Conservation (phyloP, 2,329 filamentous ascomycete species). For the Venturia oleaginea region DNA sequence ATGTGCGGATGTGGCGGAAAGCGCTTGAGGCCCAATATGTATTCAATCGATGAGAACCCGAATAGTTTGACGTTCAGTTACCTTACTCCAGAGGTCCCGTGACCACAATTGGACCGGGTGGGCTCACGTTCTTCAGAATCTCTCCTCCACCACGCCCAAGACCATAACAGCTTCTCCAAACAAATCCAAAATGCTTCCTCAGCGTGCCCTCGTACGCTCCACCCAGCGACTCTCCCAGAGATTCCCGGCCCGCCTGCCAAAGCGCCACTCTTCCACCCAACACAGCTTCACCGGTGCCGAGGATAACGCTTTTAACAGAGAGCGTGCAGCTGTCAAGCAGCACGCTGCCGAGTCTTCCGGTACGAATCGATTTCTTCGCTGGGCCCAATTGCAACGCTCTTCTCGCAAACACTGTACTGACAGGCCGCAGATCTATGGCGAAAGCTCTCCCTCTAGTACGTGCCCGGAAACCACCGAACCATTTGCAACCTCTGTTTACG, state of each 20-base stretch:
- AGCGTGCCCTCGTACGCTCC: conserved; percentile 50
- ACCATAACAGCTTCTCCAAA: not conserved
- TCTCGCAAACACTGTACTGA: not conserved
- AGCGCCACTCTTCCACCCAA: conserved; percentile 62
- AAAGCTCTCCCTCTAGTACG: conserved; percentile 94
- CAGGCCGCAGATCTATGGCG: conserved; percentile 74
- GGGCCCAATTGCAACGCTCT: not conserved
- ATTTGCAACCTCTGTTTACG: conserved; percentile 9
- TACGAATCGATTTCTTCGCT: conserved; percentile 36
- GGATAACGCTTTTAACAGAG: conserved; percentile 90
- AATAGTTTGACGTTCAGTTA: not conserved
- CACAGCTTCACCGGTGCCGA: conserved; percentile 49
- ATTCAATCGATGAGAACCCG: not conserved
- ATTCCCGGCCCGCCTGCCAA: conserved; percentile 44
- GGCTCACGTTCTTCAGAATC: not conserved
- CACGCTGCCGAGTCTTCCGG: conserved; percentile 79
- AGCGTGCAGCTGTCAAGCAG: conserved; percentile 81
- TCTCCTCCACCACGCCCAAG: not conserved
- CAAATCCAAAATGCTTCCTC: conserved; percentile 50
- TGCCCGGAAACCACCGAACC: conserved; percentile 19
- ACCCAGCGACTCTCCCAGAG: conserved; percentile 3
- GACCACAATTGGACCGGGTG: not conserved
- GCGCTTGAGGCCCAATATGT: not conserved
- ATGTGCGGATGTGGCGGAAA: not conserved
- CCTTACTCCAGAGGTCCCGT: not conserved